Percentiles rank a stretch among this genome's conserved stretches.
Evolutionary conservation across 768 basidiomycete species (phyloP).

Genomic region (Cantharellus cinnabarinus): DNA sequence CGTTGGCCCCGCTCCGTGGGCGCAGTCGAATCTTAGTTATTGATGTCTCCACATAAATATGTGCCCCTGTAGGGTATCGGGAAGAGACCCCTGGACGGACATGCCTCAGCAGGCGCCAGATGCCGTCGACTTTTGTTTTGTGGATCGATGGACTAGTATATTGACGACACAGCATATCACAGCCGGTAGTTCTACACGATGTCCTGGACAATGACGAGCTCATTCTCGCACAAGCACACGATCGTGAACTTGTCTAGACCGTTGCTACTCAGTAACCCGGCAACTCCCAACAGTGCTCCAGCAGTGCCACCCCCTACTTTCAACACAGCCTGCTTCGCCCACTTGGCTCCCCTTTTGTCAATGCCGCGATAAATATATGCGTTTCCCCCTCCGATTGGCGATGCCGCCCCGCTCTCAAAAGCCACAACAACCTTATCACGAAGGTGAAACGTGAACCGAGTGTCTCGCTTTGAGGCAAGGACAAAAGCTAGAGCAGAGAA

Average conservation of each 20-base stretch:
- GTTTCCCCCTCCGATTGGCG: slow-evolving; percentile 50
- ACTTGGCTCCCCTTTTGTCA: slow-evolving; percentile 23
- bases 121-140: too few relatives aligned
- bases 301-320: slow-evolving; percentile 45
- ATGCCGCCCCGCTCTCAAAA: slow-evolving; percentile 50
- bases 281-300: slow-evolving; percentile 64
- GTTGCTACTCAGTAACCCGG: slow-evolving; percentile 21
- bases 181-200: neutral
- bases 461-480: slow-evolving; percentile 77
- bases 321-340: slow-evolving; percentile 69
- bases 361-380: slow-evolving; percentile 65
- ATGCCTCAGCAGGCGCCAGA: too few relatives aligned
- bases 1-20: too few relatives aligned
- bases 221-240: slow-evolving; percentile 56
- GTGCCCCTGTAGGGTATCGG: too few relatives aligned
- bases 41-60: too few relatives aligned
- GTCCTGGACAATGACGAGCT: slow-evolving; percentile 38
- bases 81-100: too few relatives aligned
- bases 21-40: too few relatives aligned
- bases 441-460: slow-evolving; percentile 67
- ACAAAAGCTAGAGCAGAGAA: slow-evolving; percentile 86
- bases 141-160: too few relatives aligned
- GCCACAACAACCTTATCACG: slow-evolving; percentile 40
- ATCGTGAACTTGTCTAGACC: slow-evolving; percentile 19
- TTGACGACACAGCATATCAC: too few relatives aligned